phyloP scores from a whole-genome alignment of 495 filamentous ascomycete genomes.

The Glonium stellatum region DNA sequence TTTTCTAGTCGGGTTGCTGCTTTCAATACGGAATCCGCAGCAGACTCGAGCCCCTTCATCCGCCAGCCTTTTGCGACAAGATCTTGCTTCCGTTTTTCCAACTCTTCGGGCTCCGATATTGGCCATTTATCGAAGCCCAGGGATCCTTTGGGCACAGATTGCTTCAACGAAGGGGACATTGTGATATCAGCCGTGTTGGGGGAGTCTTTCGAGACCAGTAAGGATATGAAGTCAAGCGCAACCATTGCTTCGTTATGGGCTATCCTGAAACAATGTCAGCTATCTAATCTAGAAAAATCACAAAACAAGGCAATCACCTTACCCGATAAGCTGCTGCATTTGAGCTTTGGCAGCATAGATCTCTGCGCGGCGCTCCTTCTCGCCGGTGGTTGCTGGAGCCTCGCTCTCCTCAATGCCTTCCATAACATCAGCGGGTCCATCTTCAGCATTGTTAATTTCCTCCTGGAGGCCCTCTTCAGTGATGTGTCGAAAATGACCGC shows the following conservation, averaged over 20 bases:
- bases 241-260: conserved; percentile 61
- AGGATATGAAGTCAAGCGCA: conserved; percentile 75
- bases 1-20: conserved; percentile 64
- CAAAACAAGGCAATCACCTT: background rate
- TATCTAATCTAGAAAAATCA: background rate
- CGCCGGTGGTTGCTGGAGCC: conserved; percentile 27
- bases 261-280: conserved; percentile 17
- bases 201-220: conserved; percentile 70
- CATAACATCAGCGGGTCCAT: conserved; percentile 10
- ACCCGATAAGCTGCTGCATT: conserved; percentile 2
- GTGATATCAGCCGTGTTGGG: conserved; percentile 60
- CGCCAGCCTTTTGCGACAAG: conserved; percentile 70
- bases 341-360: background rate
- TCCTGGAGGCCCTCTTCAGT: conserved; percentile 47
- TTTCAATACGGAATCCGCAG: conserved; percentile 66
- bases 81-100: conserved; percentile 48
- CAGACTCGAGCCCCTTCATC: conserved; percentile 62
- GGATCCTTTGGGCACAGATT: conserved; percentile 58
- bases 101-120: conserved; percentile 37
- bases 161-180: conserved; percentile 60
- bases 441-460: conserved; percentile 57
- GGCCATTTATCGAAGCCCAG: conserved; percentile 65
- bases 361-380: conserved; percentile 17
- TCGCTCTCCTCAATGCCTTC: conserved; percentile 52
- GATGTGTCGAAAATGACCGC: conserved; percentile 35